Base-by-base conservation (phyloP, 2,329 filamentous ascomycete species). In the Ustulina deusta region DNA sequence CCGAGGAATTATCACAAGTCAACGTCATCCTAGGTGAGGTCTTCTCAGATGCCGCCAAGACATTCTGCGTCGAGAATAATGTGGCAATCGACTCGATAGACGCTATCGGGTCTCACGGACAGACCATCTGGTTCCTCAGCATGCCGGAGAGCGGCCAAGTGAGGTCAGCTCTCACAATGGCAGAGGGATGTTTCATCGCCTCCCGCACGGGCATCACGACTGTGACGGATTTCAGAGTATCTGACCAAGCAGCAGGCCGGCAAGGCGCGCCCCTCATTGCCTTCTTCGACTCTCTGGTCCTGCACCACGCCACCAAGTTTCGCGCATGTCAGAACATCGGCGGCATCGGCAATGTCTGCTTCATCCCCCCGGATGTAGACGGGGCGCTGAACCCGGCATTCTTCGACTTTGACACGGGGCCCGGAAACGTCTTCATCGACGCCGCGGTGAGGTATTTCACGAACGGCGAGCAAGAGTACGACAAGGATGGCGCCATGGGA, bases 291-390 rank as follows among this genome's bases (percentile, higher is more conserved):
- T 81, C 83, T 0, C 78, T 88, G 3, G 72, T 89, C 10, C 79
- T 90, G 20, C 84, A 86, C 70, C 85, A 89, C 71, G 83, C 86
- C 0, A 84, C 78, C 3, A 88, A 87, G 75, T 78, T 87, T 7
- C 83, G 87, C 29, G 86, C 85, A 2, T 89, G 86, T 74, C 85
- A 89, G 73, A 89, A 89, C 72, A 89, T 90, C 61, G 86, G 86
- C 58, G 86, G 87, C 36, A 87, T 90, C 48, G 85, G 84, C 34
- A 89, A 87, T 70, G 84, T 90, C 27, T 89, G 84, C 78, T 88
- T 89, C 77, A 86, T 89, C 58, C 85, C 85, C 2, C 82, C 85
- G 0, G 81, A 85, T 58, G 76, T 76, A 34, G 74, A 81, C 22
- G 74, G 79, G 34, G 75, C 79, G 66, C 70, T 77, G 15, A 78